phyloP scores from a whole-genome alignment of 768 basidiomycete genomes.

The Daedaleopsis nitida region DNA sequence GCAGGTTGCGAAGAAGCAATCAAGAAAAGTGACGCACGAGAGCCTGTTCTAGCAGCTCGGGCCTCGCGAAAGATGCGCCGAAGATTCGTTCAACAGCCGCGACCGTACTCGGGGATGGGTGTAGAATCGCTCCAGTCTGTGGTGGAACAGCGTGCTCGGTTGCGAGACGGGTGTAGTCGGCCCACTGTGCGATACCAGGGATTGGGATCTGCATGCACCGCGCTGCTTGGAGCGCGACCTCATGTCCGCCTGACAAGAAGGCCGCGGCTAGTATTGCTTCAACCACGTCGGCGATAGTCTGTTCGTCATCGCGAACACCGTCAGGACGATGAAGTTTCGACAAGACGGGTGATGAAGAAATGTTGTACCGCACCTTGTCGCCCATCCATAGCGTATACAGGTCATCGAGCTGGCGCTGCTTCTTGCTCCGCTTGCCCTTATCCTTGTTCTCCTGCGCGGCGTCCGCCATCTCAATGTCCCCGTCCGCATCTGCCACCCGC shows the following conservation, averaged over 20 bases:
- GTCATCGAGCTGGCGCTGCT: conserved; percentile 45
- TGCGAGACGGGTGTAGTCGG: conserved; percentile 61
- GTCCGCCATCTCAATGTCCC: conserved; percentile 10
- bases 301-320: neutral
- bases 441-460: neutral
- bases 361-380: conserved; percentile 64
- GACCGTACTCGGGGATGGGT: neutral
- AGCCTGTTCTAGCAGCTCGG: conserved; percentile 69
- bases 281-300: conserved; percentile 83
- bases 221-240: conserved; percentile 61
- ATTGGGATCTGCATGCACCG: conserved; percentile 69
- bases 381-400: conserved; percentile 59
- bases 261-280: conserved; percentile 87
- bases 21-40: conserved; percentile 50
- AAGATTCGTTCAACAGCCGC: conserved; percentile 55
- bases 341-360: neutral
- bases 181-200: conserved; percentile 66
- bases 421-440: conserved; percentile 33
- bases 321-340: neutral
- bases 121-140: neutral
- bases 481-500: conserved; percentile 13
- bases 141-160: conserved; percentile 16
- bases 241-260: conserved; percentile 71
- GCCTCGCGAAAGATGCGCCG: conserved; percentile 61
- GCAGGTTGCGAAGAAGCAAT: neutral